Conservation (phyloP, 306 rosid genomes). For the Cucumis cinereus region DNA sequence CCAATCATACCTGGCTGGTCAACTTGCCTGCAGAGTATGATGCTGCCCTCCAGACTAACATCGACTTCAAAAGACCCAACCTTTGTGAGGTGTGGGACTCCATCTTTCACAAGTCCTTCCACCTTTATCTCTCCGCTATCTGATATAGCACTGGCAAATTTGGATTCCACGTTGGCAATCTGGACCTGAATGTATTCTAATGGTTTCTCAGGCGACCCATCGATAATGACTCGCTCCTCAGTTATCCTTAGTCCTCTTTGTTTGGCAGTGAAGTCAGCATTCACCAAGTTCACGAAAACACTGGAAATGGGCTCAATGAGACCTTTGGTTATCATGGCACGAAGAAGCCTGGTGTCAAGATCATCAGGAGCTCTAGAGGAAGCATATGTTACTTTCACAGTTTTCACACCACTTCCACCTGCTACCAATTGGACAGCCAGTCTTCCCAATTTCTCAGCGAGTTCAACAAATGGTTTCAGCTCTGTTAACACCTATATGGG, state of each 20-base stretch:
- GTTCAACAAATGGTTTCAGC: conserved; percentile 81
- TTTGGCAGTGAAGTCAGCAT: conserved; percentile 96
- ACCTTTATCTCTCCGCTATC: conserved; percentile 78
- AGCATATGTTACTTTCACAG: conserved; percentile 75
- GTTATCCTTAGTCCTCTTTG: conserved; percentile 86
- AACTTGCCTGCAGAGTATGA: conserved; percentile 89
- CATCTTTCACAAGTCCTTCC: conserved; percentile 87
- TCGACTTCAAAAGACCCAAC: conserved; percentile 96
- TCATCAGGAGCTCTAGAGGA: conserved; percentile 92
- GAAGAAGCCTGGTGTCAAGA: conserved; percentile 90
- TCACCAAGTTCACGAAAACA: conserved; percentile 80
- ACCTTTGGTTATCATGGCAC: conserved; percentile 98
- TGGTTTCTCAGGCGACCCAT: conserved; percentile 88
- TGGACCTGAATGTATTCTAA: conserved; percentile 75
- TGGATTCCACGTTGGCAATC: conserved; percentile 91
- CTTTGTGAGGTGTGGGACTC: conserved; percentile 80
- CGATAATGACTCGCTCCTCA: conserved; percentile 63
- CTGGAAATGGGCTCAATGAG: conserved; percentile 90
- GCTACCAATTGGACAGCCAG: conserved; percentile 94
- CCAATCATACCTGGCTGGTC: conserved; percentile 99
- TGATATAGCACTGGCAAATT: conserved; percentile 82
- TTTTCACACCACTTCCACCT: conserved; percentile 95
- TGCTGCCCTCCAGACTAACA: conserved; percentile 88
- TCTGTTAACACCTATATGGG: conserved; percentile 57
- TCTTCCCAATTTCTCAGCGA: conserved; percentile 90